phyloP scores from a whole-genome alignment of 2,329 filamentous ascomycete genomes.

The Colletotrichum sp. region DNA sequence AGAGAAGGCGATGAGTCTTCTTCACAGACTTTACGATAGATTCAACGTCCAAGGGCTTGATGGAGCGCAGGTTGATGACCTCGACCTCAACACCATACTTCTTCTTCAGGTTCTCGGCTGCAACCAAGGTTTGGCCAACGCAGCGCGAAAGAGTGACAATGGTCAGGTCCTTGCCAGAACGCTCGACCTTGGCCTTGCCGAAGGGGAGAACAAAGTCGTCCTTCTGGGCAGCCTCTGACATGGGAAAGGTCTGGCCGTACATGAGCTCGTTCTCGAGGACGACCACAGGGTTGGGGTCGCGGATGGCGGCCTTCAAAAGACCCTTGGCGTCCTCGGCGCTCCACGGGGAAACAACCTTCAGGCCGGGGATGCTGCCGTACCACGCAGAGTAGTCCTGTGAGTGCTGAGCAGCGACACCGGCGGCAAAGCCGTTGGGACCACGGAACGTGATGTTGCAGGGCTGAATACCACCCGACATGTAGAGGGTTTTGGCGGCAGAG shows the following conservation, averaged over 20 bases:
- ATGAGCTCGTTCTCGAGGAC: constrained; percentile 89
- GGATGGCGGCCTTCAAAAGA: constrained; percentile 95
- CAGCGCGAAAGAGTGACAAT: constrained; percentile 94
- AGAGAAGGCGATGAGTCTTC: constrained; percentile 94
- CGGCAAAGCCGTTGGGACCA: constrained; percentile 96
- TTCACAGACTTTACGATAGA: constrained; percentile 96
- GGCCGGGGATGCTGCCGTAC: constrained; percentile 97
- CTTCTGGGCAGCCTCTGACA: constrained; percentile 96
- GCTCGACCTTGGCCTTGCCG: constrained; percentile 99
- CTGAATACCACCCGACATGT: constrained; percentile 99
- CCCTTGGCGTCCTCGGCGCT: constrained; percentile 98
- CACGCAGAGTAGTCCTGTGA: constrained; percentile 98
- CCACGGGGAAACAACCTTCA: constrained; percentile 97
- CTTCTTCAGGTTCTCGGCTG: constrained; percentile 90
- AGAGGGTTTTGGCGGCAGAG: constrained; percentile 98
- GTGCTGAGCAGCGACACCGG: constrained; percentile 96
- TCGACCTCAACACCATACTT: constrained; percentile 96
- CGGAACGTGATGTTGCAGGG: constrained; percentile 99
- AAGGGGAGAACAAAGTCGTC: constrained; percentile 97
- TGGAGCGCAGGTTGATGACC: constrained; percentile 96
- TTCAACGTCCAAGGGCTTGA: constrained; percentile 97
- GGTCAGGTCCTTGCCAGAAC: constrained; percentile 92
- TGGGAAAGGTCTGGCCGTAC: constrained; percentile 94
- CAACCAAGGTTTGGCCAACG: constrained; percentile 88
- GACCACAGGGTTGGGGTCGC: constrained; percentile 96